Evolutionary conservation across 2,329 filamentous ascomycete genomes (phyloP).

Genomic region (Lachnellula suecica): DNA sequence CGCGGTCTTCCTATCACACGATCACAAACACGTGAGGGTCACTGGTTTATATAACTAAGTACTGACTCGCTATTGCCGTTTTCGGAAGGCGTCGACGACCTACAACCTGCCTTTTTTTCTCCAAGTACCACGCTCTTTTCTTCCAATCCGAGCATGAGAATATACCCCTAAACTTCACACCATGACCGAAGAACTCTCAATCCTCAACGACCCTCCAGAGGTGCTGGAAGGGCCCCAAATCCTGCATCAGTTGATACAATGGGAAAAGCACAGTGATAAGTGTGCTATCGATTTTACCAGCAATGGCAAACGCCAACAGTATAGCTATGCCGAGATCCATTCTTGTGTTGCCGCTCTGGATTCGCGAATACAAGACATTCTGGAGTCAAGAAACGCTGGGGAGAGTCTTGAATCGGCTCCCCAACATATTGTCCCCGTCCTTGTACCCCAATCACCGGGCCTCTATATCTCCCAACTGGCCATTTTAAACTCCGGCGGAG

Average conservation of each 20-base stretch:
- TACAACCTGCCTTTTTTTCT: background rate
- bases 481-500: slow-evolving; percentile 76
- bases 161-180: slow-evolving; percentile 6
- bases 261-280: slow-evolving; percentile 32
- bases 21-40: background rate
- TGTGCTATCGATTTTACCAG: slow-evolving; percentile 65
- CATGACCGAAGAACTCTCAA: slow-evolving; percentile 42
- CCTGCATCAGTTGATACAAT: slow-evolving; percentile 63
- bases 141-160: slow-evolving; percentile 12
- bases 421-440: slow-evolving; percentile 66
- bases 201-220: slow-evolving; percentile 56
- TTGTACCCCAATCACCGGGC: slow-evolving; percentile 73
- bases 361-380: slow-evolving; percentile 13
- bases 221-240: slow-evolving; percentile 52
- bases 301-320: slow-evolving; percentile 36
- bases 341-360: slow-evolving; percentile 39
- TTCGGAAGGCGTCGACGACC: background rate
- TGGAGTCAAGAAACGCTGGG: slow-evolving; percentile 16
- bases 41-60: too few species aligned
- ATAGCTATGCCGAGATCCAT: slow-evolving; percentile 34
- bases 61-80: background rate
- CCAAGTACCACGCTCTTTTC: background rate
- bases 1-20: background rate
- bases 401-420: slow-evolving; percentile 2
- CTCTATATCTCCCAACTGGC: slow-evolving; percentile 78